Evolutionary conservation across 2,329 filamentous ascomycete genomes (phyloP).

Genomic region (Apiospora saccharicola): DNA sequence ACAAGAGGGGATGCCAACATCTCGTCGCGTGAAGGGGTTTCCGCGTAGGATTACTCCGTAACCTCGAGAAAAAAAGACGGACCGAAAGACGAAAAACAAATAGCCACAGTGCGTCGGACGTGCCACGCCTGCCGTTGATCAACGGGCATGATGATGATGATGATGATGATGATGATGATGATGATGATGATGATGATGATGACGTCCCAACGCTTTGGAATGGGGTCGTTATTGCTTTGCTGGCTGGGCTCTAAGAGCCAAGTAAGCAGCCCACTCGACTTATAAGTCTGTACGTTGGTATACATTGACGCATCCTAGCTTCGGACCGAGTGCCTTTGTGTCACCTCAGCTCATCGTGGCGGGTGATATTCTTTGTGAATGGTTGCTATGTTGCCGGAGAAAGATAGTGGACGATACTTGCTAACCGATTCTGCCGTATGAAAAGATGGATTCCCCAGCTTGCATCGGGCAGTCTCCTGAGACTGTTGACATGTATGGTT

Average conservation of each 20-base stretch:
- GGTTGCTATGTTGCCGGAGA: no score
- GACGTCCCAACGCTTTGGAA: background rate
- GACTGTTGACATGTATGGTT: background rate
- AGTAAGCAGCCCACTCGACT: background rate
- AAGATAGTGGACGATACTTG: no score
- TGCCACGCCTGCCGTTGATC: background rate
- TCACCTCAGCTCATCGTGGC: no score
- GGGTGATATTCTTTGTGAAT: no score
- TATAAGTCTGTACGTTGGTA: background rate
- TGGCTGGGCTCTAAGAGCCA: no score
- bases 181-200: background rate
- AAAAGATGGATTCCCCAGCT: no score
- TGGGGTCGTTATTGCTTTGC: no score
- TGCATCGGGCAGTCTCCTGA: no score
- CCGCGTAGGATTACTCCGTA: constrained; percentile 8
- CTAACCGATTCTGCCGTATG: no score
- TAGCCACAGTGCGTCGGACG: background rate
- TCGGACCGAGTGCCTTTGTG: no score
- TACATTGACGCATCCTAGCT: background rate
- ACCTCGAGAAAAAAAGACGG: constrained; percentile 1
- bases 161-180: background rate
- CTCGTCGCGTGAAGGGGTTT: background rate
- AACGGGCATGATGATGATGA: background rate
- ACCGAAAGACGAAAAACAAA: background rate
- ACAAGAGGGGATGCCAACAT: background rate